phyloP scores from a whole-genome alignment of 2,329 filamentous ascomycete species.

The Teratosphaeriaceae sp. region DNA sequence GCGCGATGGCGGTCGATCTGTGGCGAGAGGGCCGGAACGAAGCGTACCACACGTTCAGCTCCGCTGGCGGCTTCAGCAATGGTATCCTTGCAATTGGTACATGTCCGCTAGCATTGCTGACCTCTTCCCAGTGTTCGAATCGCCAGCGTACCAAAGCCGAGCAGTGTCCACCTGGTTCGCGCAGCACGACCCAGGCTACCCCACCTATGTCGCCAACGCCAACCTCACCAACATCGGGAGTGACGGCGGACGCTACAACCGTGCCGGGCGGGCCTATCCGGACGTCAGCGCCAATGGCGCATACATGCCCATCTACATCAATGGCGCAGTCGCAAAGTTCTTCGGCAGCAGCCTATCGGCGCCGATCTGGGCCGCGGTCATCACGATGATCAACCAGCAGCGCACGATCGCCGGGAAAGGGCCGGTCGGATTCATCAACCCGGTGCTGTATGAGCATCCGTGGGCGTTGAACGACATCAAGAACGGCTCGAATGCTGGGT shows the following conservation, averaged over 20 bases:
- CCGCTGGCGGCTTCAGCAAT: neutral
- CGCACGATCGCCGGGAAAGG: conserved; percentile 17
- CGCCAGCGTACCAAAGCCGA: conserved; percentile 27
- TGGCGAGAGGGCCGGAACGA: neutral
- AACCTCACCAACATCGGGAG: conserved; percentile 15
- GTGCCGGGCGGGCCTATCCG: conserved; percentile 3
- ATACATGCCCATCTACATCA: conserved; percentile 38
- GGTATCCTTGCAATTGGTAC: conserved; percentile 11
- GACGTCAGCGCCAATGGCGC: conserved; percentile 46
- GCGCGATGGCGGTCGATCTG: conserved; percentile 11
- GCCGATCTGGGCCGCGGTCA: conserved; percentile 40
- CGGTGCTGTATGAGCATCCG: conserved; percentile 25
- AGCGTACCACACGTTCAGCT: neutral
- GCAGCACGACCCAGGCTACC: conserved; percentile 15
- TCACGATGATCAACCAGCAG: conserved; percentile 38
- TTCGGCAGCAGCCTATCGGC: conserved; percentile 21
- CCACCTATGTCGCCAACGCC: conserved; percentile 16
- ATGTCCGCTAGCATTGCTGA: conserved; percentile 26
- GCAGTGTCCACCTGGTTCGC: conserved; percentile 31
- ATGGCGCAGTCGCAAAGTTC: conserved; percentile 10
- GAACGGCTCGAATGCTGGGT: conserved; percentile 7
- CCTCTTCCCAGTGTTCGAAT: conserved; percentile 29
- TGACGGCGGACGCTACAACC: conserved; percentile 21
- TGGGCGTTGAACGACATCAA: conserved; percentile 16
- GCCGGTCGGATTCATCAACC: conserved; percentile 16